phyloP scores from a whole-genome alignment of 2,329 filamentous ascomycete species.

The Alternaria infectoria region DNA sequence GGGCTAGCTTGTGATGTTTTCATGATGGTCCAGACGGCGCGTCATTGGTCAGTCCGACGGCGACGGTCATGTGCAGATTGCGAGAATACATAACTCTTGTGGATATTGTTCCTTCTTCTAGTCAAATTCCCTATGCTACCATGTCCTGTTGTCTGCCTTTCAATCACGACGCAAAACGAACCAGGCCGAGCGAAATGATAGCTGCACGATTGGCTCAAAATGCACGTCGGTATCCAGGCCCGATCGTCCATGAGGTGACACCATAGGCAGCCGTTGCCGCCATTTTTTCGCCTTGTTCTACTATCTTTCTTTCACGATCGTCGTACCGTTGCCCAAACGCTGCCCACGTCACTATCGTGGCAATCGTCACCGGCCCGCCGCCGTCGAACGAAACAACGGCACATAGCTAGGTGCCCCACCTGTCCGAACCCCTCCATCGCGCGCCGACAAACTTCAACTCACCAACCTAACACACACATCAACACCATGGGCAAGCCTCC shows the following conservation, averaged over 20 bases:
- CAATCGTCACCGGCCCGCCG: slow-evolving; percentile 18
- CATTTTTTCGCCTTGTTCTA: not conserved
- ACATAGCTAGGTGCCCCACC: slow-evolving; percentile 13
- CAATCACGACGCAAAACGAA: slow-evolving; percentile 8
- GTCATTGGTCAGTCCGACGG: not conserved
- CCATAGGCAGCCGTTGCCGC: slow-evolving; percentile 6
- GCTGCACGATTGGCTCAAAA: slow-evolving; percentile 19
- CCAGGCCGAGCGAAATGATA: slow-evolving; percentile 8
- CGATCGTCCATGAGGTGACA: slow-evolving; percentile 5
- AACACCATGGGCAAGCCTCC: slow-evolving; percentile 51
- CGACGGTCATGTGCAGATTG: slow-evolving; percentile 1
- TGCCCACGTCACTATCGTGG: slow-evolving; percentile 22
- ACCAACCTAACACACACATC: slow-evolving; percentile 14
- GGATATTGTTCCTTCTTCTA: not conserved
- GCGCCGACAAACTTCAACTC: slow-evolving; percentile 12
- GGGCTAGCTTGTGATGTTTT: not conserved
- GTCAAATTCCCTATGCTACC: not conserved
- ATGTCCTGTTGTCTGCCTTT: not conserved
- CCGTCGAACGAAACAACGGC: slow-evolving; percentile 15
- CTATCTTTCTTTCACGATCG: not conserved
- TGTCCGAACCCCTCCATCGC: slow-evolving; percentile 20
- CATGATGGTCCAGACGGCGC: not conserved
- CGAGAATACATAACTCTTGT: not conserved
- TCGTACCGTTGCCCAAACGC: slow-evolving; percentile 3
- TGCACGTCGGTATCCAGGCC: slow-evolving; percentile 10